These are phyloP conservation scores for Falciphora oryzae DNA, from an alignment of 2,329 filamentous ascomycete species.

Conservation along the genomic window DNA sequence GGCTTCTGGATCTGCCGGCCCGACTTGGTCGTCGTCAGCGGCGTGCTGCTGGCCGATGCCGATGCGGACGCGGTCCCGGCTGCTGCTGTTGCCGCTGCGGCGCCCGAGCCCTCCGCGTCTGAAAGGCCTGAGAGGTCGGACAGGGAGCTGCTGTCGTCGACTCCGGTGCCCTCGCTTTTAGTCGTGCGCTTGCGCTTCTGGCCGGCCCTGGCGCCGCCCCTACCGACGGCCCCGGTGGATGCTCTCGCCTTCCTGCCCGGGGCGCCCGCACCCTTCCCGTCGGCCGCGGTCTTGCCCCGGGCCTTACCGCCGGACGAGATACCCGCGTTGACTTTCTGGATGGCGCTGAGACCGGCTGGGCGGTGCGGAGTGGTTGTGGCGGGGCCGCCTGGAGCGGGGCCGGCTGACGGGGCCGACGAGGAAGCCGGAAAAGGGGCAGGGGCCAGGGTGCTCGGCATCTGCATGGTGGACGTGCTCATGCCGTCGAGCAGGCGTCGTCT, in stretches of 20 bases:
- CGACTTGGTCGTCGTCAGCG: conserved; percentile 66
- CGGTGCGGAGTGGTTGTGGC: neutral
- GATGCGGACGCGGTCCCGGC: conserved; percentile 5
- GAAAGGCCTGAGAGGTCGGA: conserved; percentile 25
- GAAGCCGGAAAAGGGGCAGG: conserved; percentile 12
- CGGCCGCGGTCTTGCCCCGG: conserved; percentile 4
- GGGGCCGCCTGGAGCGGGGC: neutral
- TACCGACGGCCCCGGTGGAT: neutral
- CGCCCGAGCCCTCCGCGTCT: conserved; percentile 5
- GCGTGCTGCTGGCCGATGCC: conserved; percentile 31
- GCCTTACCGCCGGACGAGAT: conserved; percentile 9
- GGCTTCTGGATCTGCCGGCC: conserved; percentile 67
- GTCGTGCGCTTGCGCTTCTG: conserved; percentile 15
- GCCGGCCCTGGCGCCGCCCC: neutral
- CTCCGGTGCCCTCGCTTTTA: conserved; percentile 16
- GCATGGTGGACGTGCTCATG: conserved; percentile 34
- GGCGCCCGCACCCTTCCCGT: conserved; percentile 8
- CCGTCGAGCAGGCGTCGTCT: conserved; percentile 33
- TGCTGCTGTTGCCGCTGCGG: conserved; percentile 12
- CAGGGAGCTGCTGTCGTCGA: conserved; percentile 11
- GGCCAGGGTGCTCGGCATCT: conserved; percentile 23
- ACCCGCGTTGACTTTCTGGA: conserved; percentile 21
- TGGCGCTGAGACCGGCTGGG: conserved; percentile 20
- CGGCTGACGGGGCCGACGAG: conserved; percentile 7
- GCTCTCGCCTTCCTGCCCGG: conserved; percentile 12